Evolutionary conservation across 202 grass and related monocot species (phyloP).

Genomic region (Cymbopogon flexuosus): DNA sequence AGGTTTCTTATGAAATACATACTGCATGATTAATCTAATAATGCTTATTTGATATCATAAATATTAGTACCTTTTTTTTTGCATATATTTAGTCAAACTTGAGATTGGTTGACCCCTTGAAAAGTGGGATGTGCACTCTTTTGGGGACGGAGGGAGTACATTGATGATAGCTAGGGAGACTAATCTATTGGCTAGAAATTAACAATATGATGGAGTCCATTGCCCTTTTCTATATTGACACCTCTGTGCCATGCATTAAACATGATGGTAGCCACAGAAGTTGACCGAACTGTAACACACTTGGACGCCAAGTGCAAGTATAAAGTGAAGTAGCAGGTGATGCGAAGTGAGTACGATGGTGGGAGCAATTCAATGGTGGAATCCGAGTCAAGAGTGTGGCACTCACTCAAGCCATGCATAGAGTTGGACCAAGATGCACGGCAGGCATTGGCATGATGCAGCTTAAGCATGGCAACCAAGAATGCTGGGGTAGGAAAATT

Average conservation of each 20-base stretch:
- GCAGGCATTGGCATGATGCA: neutral
- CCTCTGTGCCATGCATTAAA: neutral
- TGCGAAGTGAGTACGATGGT: neutral
- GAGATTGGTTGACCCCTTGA: neutral
- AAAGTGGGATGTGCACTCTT: neutral
- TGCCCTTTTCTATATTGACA: neutral
- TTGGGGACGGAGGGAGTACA: neutral
- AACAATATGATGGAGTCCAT: neutral
- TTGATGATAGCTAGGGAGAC: neutral
- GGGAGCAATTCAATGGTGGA: neutral
- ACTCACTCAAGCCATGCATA: neutral
- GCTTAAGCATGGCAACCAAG: neutral
- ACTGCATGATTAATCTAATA: neutral
- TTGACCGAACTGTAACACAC: neutral
- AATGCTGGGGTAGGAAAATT: neutral
- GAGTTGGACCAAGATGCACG: neutral
- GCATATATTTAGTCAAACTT: neutral
- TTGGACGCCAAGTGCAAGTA: neutral
- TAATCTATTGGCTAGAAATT: neutral
- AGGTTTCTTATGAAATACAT: neutral
- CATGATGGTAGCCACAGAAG: neutral
- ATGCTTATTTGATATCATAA: neutral
- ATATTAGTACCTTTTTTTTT: neutral
- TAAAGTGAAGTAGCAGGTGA: neutral
- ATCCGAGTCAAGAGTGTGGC: neutral